Percentiles rank a stretch among this genome's conserved stretches.
Conservation (phyloP, 257 asterid genomes). For the Osmanthus fragrans region DNA sequence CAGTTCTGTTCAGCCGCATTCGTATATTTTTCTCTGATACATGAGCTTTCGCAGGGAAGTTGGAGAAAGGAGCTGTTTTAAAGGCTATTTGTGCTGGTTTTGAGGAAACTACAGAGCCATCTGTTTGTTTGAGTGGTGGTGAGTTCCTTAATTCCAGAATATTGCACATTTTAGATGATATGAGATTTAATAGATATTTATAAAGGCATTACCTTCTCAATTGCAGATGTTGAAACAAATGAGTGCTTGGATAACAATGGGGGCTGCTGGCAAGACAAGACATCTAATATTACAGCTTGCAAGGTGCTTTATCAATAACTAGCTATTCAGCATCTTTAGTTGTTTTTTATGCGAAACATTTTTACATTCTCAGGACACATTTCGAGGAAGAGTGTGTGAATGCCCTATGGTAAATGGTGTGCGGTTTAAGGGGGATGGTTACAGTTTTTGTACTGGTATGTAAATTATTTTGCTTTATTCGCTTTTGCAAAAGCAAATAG, state of each 20-base stretch:
- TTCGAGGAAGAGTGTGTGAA: slow-evolving; percentile 81
- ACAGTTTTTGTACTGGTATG: slow-evolving; percentile 66
- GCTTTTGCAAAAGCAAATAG: background rate
- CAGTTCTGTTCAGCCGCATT: background rate
- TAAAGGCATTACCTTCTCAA: slow-evolving; percentile 19
- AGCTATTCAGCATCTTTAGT: background rate
- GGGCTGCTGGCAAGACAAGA: slow-evolving; percentile 78
- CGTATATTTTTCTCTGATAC: slow-evolving; percentile 16
- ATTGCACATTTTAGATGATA: background rate
- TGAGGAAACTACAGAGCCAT: slow-evolving; percentile 97
- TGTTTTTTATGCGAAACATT: background rate
- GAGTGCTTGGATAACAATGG: slow-evolving; percentile 80
- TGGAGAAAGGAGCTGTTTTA: slow-evolving; percentile 77
- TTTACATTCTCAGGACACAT: slow-evolving; percentile 59
- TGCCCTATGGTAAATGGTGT: slow-evolving; percentile 78
- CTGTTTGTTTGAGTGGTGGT: slow-evolving; percentile 94
- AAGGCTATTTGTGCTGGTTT: slow-evolving; percentile 81
- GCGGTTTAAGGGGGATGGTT: slow-evolving; percentile 79
- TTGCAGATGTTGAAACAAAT: slow-evolving; percentile 71
- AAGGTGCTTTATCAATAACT: slow-evolving; percentile 41
- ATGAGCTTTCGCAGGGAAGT: slow-evolving; percentile 53
- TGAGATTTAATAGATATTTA: background rate
- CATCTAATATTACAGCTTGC: slow-evolving; percentile 75
- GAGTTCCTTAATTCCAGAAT: slow-evolving; percentile 17
- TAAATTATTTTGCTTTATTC: slow-evolving; percentile 5